Evolutionary conservation across 2,329 filamentous ascomycete genomes (phyloP).

Genomic region (Fusarium nodosum): DNA sequence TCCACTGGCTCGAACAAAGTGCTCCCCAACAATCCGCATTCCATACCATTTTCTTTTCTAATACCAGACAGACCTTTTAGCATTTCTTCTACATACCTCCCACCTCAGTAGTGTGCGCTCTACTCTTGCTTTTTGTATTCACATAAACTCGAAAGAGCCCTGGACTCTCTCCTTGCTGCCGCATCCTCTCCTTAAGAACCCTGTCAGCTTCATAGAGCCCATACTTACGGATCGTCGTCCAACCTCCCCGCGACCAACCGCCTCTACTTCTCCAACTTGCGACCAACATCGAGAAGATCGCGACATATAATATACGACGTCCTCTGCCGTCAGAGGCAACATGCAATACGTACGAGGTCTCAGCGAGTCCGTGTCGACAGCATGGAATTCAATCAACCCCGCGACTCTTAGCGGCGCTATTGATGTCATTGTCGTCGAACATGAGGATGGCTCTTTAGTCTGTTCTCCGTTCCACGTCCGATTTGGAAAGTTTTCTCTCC

Average conservation of each 20-base stretch:
- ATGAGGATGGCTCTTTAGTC: constrained; percentile 87
- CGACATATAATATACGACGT: constrained; percentile 13
- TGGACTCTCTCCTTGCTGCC: constrained; percentile 12
- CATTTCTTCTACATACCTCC: constrained; percentile 30
- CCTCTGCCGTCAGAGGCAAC: constrained; percentile 40
- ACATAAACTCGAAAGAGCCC: constrained; percentile 32
- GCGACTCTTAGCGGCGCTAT: constrained; percentile 97
- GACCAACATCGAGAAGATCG: constrained; percentile 6
- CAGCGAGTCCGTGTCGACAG: constrained; percentile 95
- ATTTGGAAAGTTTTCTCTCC: constrained; percentile 97
- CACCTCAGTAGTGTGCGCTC: constrained; percentile 2
- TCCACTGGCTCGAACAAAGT: constrained; percentile 21
- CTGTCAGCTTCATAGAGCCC: constrained; percentile 15
- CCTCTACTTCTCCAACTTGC: constrained; percentile 17
- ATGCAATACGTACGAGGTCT: constrained; percentile 99
- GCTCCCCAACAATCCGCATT: constrained; percentile 43
- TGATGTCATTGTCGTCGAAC: constrained; percentile 98
- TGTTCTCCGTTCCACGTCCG: constrained; percentile 99
- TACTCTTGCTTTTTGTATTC: constrained; percentile 6
- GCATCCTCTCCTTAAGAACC: constrained; percentile 16
- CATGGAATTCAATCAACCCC: constrained; percentile 99
- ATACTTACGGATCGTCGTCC: constrained; percentile 31
- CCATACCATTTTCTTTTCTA: constrained; percentile 30
- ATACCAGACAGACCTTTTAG: constrained; percentile 10
- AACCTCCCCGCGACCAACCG: constrained; percentile 36